phyloP scores from a whole-genome alignment of 2,329 filamentous ascomycete genomes.

The Apiospora marii region DNA sequence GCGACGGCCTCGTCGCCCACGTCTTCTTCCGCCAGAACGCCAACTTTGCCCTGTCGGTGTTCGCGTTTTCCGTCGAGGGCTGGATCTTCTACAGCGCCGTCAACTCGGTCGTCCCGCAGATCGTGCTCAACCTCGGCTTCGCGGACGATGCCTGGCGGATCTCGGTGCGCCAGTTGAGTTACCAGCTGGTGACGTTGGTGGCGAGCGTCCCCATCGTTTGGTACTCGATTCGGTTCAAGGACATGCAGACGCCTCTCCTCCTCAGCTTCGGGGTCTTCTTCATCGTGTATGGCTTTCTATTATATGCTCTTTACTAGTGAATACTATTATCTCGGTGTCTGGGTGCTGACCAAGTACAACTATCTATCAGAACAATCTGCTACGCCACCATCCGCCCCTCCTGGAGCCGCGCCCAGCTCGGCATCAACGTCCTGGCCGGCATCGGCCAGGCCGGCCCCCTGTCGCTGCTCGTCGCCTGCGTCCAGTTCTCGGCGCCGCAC shows the following conservation, averaged over 20 bases:
- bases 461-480: constrained; percentile 56
- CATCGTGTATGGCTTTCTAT: constrained; percentile 46
- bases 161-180: constrained; percentile 56
- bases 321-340: too few relatives aligned
- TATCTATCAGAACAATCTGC: constrained; percentile 47
- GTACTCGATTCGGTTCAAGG: constrained; percentile 58
- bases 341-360: too few relatives aligned
- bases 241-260: constrained; percentile 55
- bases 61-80: constrained; percentile 64
- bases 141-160: constrained; percentile 55
- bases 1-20: constrained; percentile 62
- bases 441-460: constrained; percentile 59
- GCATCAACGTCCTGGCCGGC: constrained; percentile 55
- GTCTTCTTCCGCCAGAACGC: constrained; percentile 61
- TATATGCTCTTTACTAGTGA: too few relatives aligned
- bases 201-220: constrained; percentile 51
- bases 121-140: constrained; percentile 58
- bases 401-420: constrained; percentile 55
- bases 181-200: constrained; percentile 49
- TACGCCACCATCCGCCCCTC: constrained; percentile 53
- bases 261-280: constrained; percentile 56
- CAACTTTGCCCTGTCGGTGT: constrained; percentile 62
- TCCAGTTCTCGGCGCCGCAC: constrained; percentile 62
- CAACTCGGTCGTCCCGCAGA: constrained; percentile 58
- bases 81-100: constrained; percentile 65